A percentile compares a stretch with the other conserved stretches of the same genome.
phyloP scores from a whole-genome alignment of 2,329 filamentous ascomycete genomes.

The Juglanconis sp. region DNA sequence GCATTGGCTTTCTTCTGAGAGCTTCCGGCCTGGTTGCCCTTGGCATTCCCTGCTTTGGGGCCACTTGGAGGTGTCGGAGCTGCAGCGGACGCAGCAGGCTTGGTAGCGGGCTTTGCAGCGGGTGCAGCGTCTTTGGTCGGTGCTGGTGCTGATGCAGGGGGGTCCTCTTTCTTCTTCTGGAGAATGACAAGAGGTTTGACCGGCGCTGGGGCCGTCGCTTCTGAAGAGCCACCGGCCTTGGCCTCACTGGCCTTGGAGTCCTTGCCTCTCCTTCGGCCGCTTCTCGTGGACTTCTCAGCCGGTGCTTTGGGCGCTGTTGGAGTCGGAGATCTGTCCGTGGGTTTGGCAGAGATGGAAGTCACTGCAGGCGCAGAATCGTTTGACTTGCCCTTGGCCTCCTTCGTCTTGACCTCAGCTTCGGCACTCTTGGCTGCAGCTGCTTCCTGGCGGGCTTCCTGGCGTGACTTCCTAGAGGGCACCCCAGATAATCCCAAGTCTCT shows the following conservation, averaged over 20 bases:
- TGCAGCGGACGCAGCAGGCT: constrained; percentile 23
- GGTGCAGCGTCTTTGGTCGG: constrained; percentile 22
- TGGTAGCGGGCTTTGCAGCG: constrained; percentile 18
- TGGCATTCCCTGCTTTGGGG: constrained; percentile 23
- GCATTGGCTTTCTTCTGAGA: constrained; percentile 30
- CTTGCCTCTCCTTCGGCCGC: constrained; percentile 20
- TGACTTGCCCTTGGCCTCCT: constrained; percentile 29
- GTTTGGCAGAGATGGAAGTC: constrained; percentile 17
- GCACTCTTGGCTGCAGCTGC: constrained; percentile 33
- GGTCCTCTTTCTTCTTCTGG: constrained; percentile 36
- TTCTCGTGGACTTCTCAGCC: constrained; percentile 16
- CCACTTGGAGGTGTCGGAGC: constrained; percentile 22
- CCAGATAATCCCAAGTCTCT: constrained; percentile 64
- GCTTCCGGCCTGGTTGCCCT: constrained; percentile 14
- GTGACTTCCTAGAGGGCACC: constrained; percentile 58
- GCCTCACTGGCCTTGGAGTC: constrained; percentile 18
- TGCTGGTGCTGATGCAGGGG: constrained; percentile 20
- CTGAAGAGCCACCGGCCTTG: constrained; percentile 25
- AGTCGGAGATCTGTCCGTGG: constrained; percentile 16
- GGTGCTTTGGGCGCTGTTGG: constrained; percentile 29
- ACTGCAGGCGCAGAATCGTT: constrained; percentile 16
- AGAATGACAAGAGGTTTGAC: constrained; percentile 33
- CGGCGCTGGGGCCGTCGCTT: constrained; percentile 24
- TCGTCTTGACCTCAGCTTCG: constrained; percentile 45
- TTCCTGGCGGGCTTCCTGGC: constrained; percentile 50